Conservation (phyloP, 2,329 filamentous ascomycete species). For the Aspergillaceae sp. region DNA sequence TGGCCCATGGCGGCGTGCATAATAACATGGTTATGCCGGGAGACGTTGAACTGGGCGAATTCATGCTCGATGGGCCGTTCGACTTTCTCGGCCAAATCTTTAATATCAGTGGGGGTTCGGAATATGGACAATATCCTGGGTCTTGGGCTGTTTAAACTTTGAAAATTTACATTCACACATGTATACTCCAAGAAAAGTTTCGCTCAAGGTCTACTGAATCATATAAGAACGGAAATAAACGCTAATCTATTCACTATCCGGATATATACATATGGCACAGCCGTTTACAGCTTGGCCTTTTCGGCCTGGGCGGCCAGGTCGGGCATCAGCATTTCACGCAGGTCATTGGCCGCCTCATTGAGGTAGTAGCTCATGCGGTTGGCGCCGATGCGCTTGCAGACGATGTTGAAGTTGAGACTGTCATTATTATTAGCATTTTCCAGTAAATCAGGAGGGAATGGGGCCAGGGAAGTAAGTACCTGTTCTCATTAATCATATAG, state of each 20-base stretch:
- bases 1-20: too few relatives aligned
- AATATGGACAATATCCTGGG: too few relatives aligned
- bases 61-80: too few relatives aligned
- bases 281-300: conserved; percentile 74
- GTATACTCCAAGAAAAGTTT: too few relatives aligned
- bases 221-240: neutral
- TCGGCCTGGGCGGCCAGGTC: conserved; percentile 58
- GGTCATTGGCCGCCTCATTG: conserved; percentile 83
- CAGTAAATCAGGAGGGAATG: neutral
- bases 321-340: conserved; percentile 76
- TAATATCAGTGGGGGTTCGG: too few relatives aligned
- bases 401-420: conserved; percentile 95
- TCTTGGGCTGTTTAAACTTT: too few relatives aligned
- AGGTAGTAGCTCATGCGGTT: conserved; percentile 93
- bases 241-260: neutral
- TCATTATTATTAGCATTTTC: conserved; percentile 6
- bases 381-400: conserved; percentile 83
- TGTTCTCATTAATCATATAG: conserved; percentile 99
- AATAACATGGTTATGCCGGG: too few relatives aligned
- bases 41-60: too few relatives aligned
- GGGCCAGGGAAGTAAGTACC: conserved; percentile 41
- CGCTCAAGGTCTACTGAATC: too few relatives aligned
- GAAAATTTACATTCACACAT: too few relatives aligned
- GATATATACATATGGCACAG: neutral
- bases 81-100: too few relatives aligned